Evolutionary conservation across 2,329 filamentous ascomycete genomes (phyloP).

Genomic region (Penicillium olsonii): DNA sequence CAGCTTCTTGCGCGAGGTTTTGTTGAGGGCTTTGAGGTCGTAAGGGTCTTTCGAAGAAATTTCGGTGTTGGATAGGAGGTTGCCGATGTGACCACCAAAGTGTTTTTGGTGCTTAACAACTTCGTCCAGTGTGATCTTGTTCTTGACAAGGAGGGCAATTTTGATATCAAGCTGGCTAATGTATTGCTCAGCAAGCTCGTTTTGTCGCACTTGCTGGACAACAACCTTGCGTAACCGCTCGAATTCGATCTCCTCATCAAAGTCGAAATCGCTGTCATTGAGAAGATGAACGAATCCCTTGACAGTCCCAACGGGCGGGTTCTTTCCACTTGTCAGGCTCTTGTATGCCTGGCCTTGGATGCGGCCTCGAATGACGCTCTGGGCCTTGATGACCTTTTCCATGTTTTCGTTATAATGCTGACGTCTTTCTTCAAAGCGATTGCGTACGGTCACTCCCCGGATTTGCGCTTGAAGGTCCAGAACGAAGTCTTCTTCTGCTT

Average conservation of each 20-base stretch:
- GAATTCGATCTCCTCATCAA: constrained; percentile 97
- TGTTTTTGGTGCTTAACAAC: constrained; percentile 96
- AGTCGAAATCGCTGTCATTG: constrained; percentile 98
- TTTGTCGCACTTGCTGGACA: constrained; percentile 94
- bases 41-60: constrained; percentile 89
- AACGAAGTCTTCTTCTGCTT: constrained; percentile 78
- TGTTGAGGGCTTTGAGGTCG: constrained; percentile 96
- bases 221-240: constrained; percentile 93
- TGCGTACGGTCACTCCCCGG: constrained; percentile 72
- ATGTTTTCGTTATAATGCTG: constrained; percentile 93
- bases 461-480: constrained; percentile 73
- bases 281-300: constrained; percentile 98
- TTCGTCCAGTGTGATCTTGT: constrained; percentile 98
- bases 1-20: constrained; percentile 90
- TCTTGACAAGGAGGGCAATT: constrained; percentile 96
- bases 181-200: constrained; percentile 95
- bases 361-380: constrained; percentile 92
- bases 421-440: constrained; percentile 78
- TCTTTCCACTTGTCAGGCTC: constrained; percentile 92
- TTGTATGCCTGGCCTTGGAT: constrained; percentile 98
- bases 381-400: constrained; percentile 98
- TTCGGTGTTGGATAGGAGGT: constrained; percentile 81
- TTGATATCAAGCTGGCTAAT: constrained; percentile 99
- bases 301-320: constrained; percentile 92
- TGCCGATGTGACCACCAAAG: constrained; percentile 85